These are phyloP conservation scores for Pichia sp. DNA, from an alignment of 1,139 yeast genomes.

Conservation along the genomic window DNA sequence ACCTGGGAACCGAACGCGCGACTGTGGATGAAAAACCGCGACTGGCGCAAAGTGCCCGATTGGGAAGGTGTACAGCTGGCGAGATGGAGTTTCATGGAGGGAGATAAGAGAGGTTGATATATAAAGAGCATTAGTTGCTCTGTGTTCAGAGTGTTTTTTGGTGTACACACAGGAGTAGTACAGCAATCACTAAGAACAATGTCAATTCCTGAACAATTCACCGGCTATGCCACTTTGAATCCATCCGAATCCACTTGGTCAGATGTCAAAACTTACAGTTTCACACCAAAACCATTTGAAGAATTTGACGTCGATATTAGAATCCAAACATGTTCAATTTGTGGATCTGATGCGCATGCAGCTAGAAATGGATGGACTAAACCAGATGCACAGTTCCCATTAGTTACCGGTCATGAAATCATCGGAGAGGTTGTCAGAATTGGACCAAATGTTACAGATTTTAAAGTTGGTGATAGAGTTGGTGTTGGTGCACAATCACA, in stretches of 20 bases:
- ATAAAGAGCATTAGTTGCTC: too few species aligned
- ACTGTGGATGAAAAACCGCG: constrained; percentile 20
- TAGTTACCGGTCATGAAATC: constrained; percentile 44
- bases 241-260: constrained; percentile 32
- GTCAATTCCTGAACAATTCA: constrained; percentile 31
- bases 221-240: constrained; percentile 34
- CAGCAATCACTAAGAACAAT: neutral
- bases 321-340: constrained; percentile 48
- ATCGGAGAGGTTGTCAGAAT: constrained; percentile 37
- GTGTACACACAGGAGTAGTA: too few species aligned
- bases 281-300: constrained; percentile 42
- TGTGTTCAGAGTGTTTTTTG: too few species aligned
- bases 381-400: constrained; percentile 20
- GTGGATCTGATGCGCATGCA: constrained; percentile 50
- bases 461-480: constrained; percentile 53
- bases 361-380: constrained; percentile 39
- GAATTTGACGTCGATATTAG: constrained; percentile 49
- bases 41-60: neutral
- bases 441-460: constrained; percentile 41
- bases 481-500: constrained; percentile 54
- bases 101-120: too few species aligned
- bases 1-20: constrained; percentile 28
- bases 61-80: neutral
- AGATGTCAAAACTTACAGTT: constrained; percentile 30
- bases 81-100: neutral